These are phyloP conservation scores for Astrocystis sublimbata DNA, from an alignment of 495 filamentous ascomycete species.

Conservation along the genomic window DNA sequence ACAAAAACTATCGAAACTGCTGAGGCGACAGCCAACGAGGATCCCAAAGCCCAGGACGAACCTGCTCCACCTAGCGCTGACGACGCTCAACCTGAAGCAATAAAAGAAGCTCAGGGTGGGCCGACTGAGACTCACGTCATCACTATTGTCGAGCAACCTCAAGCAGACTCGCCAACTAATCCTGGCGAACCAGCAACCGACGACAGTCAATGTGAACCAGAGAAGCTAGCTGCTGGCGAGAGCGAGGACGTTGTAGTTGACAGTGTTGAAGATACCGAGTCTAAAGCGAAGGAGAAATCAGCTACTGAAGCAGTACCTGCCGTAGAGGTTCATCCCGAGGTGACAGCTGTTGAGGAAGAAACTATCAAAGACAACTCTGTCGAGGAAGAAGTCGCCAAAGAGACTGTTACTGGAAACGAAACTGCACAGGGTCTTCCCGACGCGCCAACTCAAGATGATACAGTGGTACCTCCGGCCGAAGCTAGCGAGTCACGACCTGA, in stretches of 20 bases:
- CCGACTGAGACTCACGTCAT: not conserved
- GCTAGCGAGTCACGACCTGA: not conserved
- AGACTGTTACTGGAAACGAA: no score
- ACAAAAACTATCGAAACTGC: not conserved
- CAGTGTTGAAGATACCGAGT: not conserved
- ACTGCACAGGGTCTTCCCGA: not conserved
- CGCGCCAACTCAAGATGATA: not conserved
- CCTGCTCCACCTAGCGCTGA: not conserved
- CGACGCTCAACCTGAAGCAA: not conserved
- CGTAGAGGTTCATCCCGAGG: not conserved
- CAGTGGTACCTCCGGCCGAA: not conserved
- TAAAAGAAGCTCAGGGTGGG: not conserved
- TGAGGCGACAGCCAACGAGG: not conserved
- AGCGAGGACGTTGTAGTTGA: not conserved
- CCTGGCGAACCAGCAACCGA: not conserved
- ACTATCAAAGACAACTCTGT: not conserved
- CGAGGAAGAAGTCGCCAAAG: constrained; percentile 7
- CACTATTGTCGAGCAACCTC: not conserved
- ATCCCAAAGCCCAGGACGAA: constrained; percentile 1
- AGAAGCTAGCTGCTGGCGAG: constrained; percentile 11
- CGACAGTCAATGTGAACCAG: not conserved
- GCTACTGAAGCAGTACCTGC: not conserved
- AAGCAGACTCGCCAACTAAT: not conserved
- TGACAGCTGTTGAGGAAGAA: not conserved
- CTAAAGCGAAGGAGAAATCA: not conserved